phyloP scores from a whole-genome alignment of 208 protist genomes.

The Entamoeba invadens region DNA sequence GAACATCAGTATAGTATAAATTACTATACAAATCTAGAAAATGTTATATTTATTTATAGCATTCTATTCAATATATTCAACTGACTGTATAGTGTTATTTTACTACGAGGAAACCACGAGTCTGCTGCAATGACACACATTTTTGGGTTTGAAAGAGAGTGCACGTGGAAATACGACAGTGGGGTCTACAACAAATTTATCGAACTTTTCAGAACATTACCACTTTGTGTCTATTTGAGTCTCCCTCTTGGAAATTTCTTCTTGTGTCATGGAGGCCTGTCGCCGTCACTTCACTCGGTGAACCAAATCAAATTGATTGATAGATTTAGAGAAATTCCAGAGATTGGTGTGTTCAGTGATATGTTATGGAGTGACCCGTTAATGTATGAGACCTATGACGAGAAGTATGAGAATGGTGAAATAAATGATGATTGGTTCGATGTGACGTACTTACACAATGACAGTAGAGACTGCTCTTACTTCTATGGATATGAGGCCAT shows the following conservation, averaged over 20 bases:
- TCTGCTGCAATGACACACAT: constrained; percentile 35
- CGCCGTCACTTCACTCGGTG: constrained; percentile 76
- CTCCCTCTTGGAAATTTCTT: constrained; percentile 87
- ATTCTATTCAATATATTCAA: constrained; percentile 34
- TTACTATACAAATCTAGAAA: too few species aligned
- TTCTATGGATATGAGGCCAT: constrained; percentile 27
- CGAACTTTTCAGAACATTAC: constrained; percentile 81
- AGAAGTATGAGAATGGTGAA: not conserved
- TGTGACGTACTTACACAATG: not conserved
- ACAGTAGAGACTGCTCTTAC: constrained; percentile 20
- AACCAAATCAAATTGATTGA: constrained; percentile 78
- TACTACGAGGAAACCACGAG: constrained; percentile 29
- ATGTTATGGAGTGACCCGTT: constrained; percentile 91
- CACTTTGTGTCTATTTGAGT: constrained; percentile 82
- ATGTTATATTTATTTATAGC: too few species aligned
- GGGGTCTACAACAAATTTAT: not conserved
- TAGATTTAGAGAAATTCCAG: constrained; percentile 87
- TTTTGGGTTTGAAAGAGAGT: constrained; percentile 90
- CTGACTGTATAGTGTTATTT: not conserved
- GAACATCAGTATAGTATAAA: too few species aligned
- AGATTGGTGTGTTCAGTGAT: constrained; percentile 90
- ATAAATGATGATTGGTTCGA: not conserved
- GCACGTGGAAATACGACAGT: not conserved
- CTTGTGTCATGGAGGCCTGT: constrained; percentile 89
- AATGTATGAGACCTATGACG: not conserved